Percentiles rank a stretch among this genome's conserved stretches.
phyloP scores from a whole-genome alignment of 441 rosid species.

The Adansonia madagascariensis region DNA sequence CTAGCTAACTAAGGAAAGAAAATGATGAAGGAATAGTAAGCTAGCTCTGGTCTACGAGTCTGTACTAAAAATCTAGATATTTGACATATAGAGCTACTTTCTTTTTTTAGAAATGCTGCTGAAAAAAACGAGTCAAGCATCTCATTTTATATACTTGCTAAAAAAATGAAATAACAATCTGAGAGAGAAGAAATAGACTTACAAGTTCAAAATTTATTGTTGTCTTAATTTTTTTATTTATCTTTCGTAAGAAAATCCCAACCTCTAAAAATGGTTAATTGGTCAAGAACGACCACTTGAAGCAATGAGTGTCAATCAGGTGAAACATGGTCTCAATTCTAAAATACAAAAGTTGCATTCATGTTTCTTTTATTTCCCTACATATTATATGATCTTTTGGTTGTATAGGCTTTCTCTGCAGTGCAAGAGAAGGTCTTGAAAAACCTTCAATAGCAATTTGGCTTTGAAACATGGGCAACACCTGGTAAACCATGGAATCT shows the following conservation, averaged over 20 bases:
- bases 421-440: constrained; percentile 64
- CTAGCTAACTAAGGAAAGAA: constrained; percentile 83
- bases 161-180: neutral
- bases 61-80: no score
- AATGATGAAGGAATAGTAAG: constrained; percentile 45
- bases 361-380: neutral
- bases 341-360: neutral
- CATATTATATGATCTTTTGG: constrained; percentile 18
- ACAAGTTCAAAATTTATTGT: neutral
- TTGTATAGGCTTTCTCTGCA: constrained; percentile 67
- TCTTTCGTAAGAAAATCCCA: constrained; percentile 79
- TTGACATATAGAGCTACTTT: no score
- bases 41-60: no score
- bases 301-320: constrained; percentile 66
- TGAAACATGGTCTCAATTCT: constrained; percentile 36
- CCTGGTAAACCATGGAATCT: constrained; percentile 62
- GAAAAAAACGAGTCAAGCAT: neutral
- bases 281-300: constrained; percentile 57
- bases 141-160: neutral
- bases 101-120: no score
- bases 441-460: constrained; percentile 56
- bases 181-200: neutral
- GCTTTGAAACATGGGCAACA: constrained; percentile 56
- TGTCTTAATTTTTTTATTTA: no score
- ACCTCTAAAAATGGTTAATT: constrained; percentile 93